phyloP scores from a whole-genome alignment of 2,329 filamentous ascomycete species.

The Ophiostoma tasmaniense region DNA sequence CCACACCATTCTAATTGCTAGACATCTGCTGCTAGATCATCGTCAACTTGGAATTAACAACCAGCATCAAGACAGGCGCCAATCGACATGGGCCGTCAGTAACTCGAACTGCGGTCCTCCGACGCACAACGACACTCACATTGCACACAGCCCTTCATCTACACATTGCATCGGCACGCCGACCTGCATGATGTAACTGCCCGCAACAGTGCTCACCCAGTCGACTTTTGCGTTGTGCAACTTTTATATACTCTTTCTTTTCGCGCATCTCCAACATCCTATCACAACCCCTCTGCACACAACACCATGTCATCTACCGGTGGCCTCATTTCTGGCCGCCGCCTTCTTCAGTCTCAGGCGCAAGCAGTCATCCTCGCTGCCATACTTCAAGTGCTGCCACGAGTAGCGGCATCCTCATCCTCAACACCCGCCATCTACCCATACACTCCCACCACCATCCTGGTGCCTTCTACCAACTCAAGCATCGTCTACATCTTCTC shows the following conservation, averaged over 20 bases:
- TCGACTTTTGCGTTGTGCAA: background rate
- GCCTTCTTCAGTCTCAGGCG: background rate
- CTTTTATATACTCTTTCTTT: background rate
- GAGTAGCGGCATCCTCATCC: slow-evolving; percentile 16
- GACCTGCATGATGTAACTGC: background rate
- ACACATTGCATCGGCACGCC: background rate
- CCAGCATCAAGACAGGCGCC: background rate
- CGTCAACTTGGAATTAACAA: too few species aligned
- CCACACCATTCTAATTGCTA: background rate
- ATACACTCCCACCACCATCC: slow-evolving; percentile 68
- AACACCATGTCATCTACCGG: slow-evolving; percentile 10
- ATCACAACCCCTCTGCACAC: background rate
- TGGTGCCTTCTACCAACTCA: slow-evolving; percentile 45
- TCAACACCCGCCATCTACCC: slow-evolving; percentile 47
- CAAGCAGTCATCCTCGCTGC: slow-evolving; percentile 7
- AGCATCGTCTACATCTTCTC: slow-evolving; percentile 59
- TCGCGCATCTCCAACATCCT: background rate
- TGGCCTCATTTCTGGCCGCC: slow-evolving; percentile 2
- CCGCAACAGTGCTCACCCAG: background rate
- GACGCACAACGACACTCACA: background rate
- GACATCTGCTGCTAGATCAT: background rate
- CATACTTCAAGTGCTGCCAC: slow-evolving; percentile 12
- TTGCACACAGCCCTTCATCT: background rate
- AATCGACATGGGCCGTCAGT: slow-evolving; percentile 4
- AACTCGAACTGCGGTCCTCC: background rate